Evolutionary conservation across 192 early-diverging fungal genomes (phyloP).

Genomic region (Phycomyces nitens): DNA sequence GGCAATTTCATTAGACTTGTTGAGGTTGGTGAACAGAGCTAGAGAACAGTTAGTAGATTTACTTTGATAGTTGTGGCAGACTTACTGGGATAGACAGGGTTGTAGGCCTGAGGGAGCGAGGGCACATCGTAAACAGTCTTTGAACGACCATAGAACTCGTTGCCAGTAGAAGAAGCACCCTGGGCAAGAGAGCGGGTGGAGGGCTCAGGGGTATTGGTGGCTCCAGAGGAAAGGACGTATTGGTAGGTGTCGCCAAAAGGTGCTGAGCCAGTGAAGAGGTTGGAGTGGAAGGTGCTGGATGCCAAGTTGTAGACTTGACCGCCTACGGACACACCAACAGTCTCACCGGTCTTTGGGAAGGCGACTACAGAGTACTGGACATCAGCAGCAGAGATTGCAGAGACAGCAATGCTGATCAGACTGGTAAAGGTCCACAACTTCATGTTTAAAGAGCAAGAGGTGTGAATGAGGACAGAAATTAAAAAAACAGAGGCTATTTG

Average conservation of each 20-base stretch:
- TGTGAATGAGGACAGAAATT: too few species aligned
- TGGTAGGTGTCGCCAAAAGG: slow-evolving; percentile 28
- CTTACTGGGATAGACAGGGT: slow-evolving; percentile 44
- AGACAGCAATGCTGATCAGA: slow-evolving; percentile 15
- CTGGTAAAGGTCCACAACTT: slow-evolving; percentile 13
- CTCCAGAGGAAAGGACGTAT: slow-evolving; percentile 24
- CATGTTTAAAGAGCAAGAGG: too few species aligned
- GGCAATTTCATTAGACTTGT: slow-evolving; percentile 41
- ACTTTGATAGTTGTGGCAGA: too few species aligned
- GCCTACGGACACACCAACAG: slow-evolving; percentile 30
- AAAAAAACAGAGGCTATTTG: too few species aligned
- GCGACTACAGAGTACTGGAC: slow-evolving; percentile 35
- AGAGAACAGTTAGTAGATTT: too few species aligned
- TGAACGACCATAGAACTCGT: slow-evolving; percentile 50
- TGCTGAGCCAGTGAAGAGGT: slow-evolving; percentile 27
- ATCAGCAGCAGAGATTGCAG: slow-evolving; percentile 19
- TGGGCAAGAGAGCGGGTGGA: slow-evolving; percentile 22
- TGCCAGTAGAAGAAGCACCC: slow-evolving; percentile 30
- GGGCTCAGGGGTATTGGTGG: slow-evolving; percentile 17
- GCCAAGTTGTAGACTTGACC: slow-evolving; percentile 24
- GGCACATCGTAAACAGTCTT: slow-evolving; percentile 33
- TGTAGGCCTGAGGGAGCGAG: slow-evolving; percentile 43
- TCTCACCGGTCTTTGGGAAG: slow-evolving; percentile 21
- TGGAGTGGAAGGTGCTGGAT: slow-evolving; percentile 13
- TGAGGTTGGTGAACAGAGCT: slow-evolving; percentile 25